Percentiles rank a stretch among this genome's conserved stretches.
Evolutionary conservation across 805 yeast species (phyloP).

Genomic region (Ogataea methylovora): DNA sequence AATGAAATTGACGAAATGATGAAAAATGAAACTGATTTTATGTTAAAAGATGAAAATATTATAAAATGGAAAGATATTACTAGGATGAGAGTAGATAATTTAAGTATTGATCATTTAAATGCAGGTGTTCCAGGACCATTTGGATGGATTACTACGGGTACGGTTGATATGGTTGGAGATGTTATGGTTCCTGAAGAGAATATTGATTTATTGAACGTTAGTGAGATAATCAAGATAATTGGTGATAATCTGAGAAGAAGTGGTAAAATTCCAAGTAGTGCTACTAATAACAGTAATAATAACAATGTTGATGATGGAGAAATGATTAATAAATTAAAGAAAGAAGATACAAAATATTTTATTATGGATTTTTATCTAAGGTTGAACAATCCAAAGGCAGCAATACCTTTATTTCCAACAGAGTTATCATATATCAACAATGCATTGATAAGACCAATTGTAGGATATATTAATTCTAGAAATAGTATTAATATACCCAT

Average conservation of each 20-base stretch:
- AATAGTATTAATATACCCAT: slow-evolving; percentile 89
- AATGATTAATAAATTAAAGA: slow-evolving; percentile 1
- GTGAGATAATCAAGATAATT: slow-evolving; percentile 7
- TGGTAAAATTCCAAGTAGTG: too few relatives aligned
- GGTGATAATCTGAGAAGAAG: slow-evolving; percentile 1
- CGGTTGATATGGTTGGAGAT: slow-evolving; percentile 91
- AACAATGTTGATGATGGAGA: not conserved
- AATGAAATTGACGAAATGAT: slow-evolving; percentile 1
- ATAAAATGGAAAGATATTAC: slow-evolving; percentile 43
- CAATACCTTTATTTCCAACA: slow-evolving; percentile 79
- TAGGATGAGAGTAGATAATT: slow-evolving; percentile 75
- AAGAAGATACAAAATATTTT: slow-evolving; percentile 24
- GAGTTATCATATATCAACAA: slow-evolving; percentile 87
- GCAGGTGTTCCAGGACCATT: slow-evolving; percentile 90
- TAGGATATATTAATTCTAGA: slow-evolving; percentile 86
- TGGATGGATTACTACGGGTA: slow-evolving; percentile 93
- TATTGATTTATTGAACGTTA: slow-evolving; percentile 29
- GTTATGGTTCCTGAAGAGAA: slow-evolving; percentile 64
- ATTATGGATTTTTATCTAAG: slow-evolving; percentile 74
- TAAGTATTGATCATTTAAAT: slow-evolving; percentile 83
- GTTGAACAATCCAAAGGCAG: slow-evolving; percentile 80
- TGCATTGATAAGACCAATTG: slow-evolving; percentile 90
- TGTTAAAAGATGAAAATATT: not conserved
- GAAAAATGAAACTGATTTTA: not conserved
- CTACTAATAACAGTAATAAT: not conserved